Evolutionary conservation across 2,329 filamentous ascomycete species (phyloP).

Genomic region (Stromatinia cepivora): DNA sequence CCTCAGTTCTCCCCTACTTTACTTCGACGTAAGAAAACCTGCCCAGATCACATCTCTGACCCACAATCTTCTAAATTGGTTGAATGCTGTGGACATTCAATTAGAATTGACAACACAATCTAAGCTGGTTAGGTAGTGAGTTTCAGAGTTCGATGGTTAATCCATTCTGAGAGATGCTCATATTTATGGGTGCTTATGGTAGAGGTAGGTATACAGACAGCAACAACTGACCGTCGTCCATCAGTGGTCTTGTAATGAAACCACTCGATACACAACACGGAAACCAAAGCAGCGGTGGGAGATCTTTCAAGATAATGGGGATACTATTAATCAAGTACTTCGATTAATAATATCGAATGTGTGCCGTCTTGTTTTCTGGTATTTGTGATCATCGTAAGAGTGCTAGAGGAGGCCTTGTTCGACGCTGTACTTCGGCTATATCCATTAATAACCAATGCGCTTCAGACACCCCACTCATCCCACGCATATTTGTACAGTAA

Average conservation of each 20-base stretch:
- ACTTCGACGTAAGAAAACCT: too few species aligned
- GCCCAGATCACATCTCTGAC: too few species aligned
- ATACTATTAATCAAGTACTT: neutral
- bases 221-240: neutral
- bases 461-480: too few species aligned
- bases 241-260: neutral
- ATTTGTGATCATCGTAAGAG: neutral
- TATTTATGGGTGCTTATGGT: neutral
- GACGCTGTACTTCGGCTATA: neutral
- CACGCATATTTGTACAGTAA: too few species aligned
- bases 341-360: neutral
- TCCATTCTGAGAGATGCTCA: too few species aligned
- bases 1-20: too few species aligned
- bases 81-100: too few species aligned
- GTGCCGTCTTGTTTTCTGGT: neutral
- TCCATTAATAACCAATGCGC: neutral
- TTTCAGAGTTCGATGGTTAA: too few species aligned
- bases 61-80: too few species aligned
- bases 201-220: neutral
- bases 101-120: constrained; percentile 29
- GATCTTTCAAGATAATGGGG: neutral
- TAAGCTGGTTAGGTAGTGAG: too few species aligned
- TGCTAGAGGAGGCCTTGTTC: neutral
- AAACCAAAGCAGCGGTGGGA: neutral
- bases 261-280: neutral